Percentiles rank a stretch among this genome's conserved stretches.
These are phyloP conservation scores for Incumbomyces lentus DNA, from an alignment of 2,329 filamentous ascomycete genomes.

Conservation along the genomic window DNA sequence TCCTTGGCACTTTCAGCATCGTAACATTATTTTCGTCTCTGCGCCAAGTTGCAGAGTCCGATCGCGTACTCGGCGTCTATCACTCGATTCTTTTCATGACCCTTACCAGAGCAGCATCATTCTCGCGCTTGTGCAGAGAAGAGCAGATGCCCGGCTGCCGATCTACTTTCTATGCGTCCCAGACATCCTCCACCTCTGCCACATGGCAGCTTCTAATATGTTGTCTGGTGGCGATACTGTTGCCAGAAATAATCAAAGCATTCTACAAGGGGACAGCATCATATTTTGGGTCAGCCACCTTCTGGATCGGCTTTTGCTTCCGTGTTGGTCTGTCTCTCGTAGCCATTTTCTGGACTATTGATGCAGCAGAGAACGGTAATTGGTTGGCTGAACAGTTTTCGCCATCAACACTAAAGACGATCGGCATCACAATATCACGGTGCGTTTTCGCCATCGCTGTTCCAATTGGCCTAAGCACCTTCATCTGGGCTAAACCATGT, in stretches of 20 bases:
- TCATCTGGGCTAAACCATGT: conserved; percentile 74
- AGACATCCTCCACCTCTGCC: conserved; percentile 77
- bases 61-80: conserved; percentile 67
- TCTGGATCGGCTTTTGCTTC: conserved; percentile 69
- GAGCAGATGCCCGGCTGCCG: conserved; percentile 97
- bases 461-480: conserved; percentile 74
- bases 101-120: conserved; percentile 68
- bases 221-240: conserved; percentile 53
- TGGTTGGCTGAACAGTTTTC: conserved; percentile 58
- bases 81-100: conserved; percentile 77
- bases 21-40: conserved; percentile 65
- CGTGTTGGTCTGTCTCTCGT: conserved; percentile 64
- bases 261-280: conserved; percentile 76
- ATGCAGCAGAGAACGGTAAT: conserved; percentile 75
- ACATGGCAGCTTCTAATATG: conserved; percentile 75
- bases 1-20: conserved; percentile 77
- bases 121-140: conserved; percentile 87
- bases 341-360: conserved; percentile 76
- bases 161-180: conserved; percentile 90
- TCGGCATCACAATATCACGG: conserved; percentile 70
- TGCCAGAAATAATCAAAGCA: conserved; percentile 65
- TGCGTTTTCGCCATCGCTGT: conserved; percentile 68
- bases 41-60: conserved; percentile 54
- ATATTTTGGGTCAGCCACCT: conserved; percentile 73
- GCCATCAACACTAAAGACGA: conserved; percentile 56